phyloP scores from a whole-genome alignment of 1,284 basidiomycete species.

The Malassezia cuniculi region DNA sequence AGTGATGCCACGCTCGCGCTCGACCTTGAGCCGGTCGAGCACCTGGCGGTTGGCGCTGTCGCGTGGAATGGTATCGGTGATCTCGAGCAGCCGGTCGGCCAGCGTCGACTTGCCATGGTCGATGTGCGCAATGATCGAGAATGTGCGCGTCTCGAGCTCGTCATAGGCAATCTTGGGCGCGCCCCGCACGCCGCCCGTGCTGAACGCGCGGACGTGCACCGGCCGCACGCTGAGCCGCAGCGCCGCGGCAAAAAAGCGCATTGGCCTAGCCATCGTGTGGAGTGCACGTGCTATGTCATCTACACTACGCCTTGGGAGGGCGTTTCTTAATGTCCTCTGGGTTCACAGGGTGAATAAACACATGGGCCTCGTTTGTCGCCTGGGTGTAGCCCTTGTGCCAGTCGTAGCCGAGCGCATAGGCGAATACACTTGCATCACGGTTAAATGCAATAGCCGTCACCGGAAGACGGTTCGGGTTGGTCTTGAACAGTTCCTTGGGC shows the following conservation, averaged over 20 bases:
- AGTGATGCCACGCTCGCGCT: slow-evolving; percentile 84
- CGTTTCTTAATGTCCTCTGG: slow-evolving; percentile 35
- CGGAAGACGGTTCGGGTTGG: slow-evolving; percentile 31
- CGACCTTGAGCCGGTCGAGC: slow-evolving; percentile 62
- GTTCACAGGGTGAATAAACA: slow-evolving; percentile 36
- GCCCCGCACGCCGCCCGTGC: neutral
- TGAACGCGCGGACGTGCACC: neutral
- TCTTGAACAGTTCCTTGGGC: slow-evolving; percentile 33
- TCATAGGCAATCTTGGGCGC: slow-evolving; percentile 14
- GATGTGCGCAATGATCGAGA: slow-evolving; percentile 44
- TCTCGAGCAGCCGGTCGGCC: slow-evolving; percentile 42
- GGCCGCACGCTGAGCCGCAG: too few relatives aligned
- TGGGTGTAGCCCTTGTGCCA: slow-evolving; percentile 41
- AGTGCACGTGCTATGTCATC: neutral
- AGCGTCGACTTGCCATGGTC: slow-evolving; percentile 45
- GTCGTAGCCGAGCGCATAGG: slow-evolving; percentile 41
- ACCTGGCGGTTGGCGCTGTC: slow-evolving; percentile 38
- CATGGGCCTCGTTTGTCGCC: slow-evolving; percentile 27
- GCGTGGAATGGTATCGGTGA: slow-evolving; percentile 38
- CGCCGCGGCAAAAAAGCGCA: neutral
- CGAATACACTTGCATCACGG: slow-evolving; percentile 36
- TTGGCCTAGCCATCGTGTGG: neutral
- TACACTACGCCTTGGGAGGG: slow-evolving; percentile 23
- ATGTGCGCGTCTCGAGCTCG: slow-evolving; percentile 28
- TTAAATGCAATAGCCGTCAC: slow-evolving; percentile 40